phyloP scores from a whole-genome alignment of 2,329 filamentous ascomycete species.

The Blastomyces gilchristii region DNA sequence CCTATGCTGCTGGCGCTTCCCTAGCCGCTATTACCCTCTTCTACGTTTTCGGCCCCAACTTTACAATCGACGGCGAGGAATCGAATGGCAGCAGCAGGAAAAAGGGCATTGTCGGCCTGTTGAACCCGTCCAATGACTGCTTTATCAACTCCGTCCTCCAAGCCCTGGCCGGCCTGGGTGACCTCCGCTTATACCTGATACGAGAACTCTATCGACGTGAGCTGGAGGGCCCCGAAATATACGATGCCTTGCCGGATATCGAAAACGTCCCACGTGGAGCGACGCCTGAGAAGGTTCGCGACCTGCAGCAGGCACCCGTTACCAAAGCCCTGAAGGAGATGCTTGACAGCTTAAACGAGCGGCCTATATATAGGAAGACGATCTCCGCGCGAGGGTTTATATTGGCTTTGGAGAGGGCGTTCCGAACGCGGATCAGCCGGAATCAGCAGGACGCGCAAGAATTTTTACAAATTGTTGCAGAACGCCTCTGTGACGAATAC shows the following conservation, averaged over 20 bases:
- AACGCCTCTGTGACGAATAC: slow-evolving; percentile 88
- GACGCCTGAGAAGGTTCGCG: slow-evolving; percentile 41
- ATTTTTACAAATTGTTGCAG: slow-evolving; percentile 86
- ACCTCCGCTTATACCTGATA: slow-evolving; percentile 84
- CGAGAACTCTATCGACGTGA: slow-evolving; percentile 76
- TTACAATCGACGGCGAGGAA: slow-evolving; percentile 78
- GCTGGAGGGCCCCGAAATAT: slow-evolving; percentile 68
- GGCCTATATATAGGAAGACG: slow-evolving; percentile 86
- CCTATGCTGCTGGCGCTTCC: slow-evolving; percentile 90
- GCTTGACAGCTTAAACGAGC: slow-evolving; percentile 82
- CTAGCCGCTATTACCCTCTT: slow-evolving; percentile 89
- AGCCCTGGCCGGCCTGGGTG: slow-evolving; percentile 77
- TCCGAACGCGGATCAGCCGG: slow-evolving; percentile 79
- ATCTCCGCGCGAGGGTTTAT: slow-evolving; percentile 84
- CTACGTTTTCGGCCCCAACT: slow-evolving; percentile 97
- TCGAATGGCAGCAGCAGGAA: slow-evolving; percentile 53
- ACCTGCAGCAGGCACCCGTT: slow-evolving; percentile 68
- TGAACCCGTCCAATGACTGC: slow-evolving; percentile 88
- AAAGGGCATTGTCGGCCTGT: slow-evolving; percentile 78
- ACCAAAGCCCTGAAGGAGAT: slow-evolving; percentile 86
- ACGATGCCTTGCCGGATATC: slow-evolving; percentile 49
- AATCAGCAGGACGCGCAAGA: slow-evolving; percentile 98
- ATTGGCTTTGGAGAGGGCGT: slow-evolving; percentile 69
- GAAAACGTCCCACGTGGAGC: slow-evolving; percentile 25
- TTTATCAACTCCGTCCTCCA: slow-evolving; percentile 96